A percentile compares a stretch with the other conserved stretches of the same genome.
Evolutionary conservation across 2,329 filamentous ascomycete species (phyloP).

Genomic region (Botryotinia narcissicola): DNA sequence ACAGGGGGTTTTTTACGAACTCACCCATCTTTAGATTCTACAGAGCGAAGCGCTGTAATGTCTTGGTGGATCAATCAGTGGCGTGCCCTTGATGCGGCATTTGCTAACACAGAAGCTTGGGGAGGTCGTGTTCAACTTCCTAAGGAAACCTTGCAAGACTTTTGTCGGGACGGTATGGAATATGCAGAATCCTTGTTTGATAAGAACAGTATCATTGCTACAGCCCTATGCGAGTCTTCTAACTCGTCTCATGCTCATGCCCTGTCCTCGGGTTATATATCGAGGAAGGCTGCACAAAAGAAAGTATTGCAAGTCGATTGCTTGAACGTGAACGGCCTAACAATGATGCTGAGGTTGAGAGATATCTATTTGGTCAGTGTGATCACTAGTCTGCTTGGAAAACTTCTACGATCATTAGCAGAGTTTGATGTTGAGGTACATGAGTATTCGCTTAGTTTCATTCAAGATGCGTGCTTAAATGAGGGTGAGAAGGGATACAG

Average conservation of each 20-base stretch:
- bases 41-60: constrained; percentile 45
- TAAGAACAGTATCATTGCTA: constrained; percentile 77
- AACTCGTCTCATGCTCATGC: constrained; percentile 38
- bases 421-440: constrained; percentile 73
- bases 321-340: constrained; percentile 64
- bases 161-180: constrained; percentile 93
- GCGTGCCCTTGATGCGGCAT: constrained; percentile 76
- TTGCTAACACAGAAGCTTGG: constrained; percentile 81
- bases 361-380: constrained; percentile 83
- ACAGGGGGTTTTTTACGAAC: constrained; percentile 51
- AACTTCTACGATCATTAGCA: constrained; percentile 78
- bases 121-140: constrained; percentile 57
- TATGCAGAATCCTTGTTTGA: constrained; percentile 83
- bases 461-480: constrained; percentile 63
- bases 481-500: constrained; percentile 55
- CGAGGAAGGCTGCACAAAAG: constrained; percentile 43
- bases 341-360: constrained; percentile 85
- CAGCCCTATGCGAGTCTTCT: constrained; percentile 42
- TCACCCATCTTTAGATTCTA: constrained; percentile 27
- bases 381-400: constrained; percentile 77
- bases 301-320: constrained; percentile 64
- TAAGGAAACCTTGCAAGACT: constrained; percentile 72
- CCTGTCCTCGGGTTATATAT: constrained; percentile 28
- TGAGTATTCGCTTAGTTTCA: constrained; percentile 55
- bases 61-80: constrained; percentile 86